Conservation (phyloP, 805 yeast genomes). For the Wickerhamomyces sydowiorum region DNA sequence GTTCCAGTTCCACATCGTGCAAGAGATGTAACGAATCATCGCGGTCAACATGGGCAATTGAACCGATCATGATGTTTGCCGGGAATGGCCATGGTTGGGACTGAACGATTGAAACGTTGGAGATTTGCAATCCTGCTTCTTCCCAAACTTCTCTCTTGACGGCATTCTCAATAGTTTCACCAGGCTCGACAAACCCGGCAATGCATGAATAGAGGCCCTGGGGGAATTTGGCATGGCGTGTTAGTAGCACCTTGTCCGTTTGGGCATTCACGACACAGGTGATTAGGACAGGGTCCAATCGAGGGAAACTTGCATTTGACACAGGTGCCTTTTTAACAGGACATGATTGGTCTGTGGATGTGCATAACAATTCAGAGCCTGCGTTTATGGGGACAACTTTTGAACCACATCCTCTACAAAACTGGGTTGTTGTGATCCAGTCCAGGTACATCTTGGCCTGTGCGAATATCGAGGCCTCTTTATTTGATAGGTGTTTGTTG, state of each 20-base stretch:
- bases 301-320: slow-evolving; percentile 86
- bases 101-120: slow-evolving; percentile 52
- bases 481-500: slow-evolving; percentile 19
- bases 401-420: slow-evolving; percentile 86
- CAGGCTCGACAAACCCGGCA: slow-evolving; percentile 95
- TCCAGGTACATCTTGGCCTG: slow-evolving; percentile 82
- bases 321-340: slow-evolving; percentile 31
- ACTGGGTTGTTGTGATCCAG: slow-evolving; percentile 70
- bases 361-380: slow-evolving; percentile 57
- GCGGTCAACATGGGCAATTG: slow-evolving; percentile 64
- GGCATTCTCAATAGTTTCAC: slow-evolving; percentile 86
- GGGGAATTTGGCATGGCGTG: slow-evolving; percentile 60
- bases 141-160: slow-evolving; percentile 90
- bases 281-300: slow-evolving; percentile 86
- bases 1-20: slow-evolving; percentile 79
- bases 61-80: slow-evolving; percentile 88
- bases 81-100: slow-evolving; percentile 99
- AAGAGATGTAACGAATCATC: slow-evolving; percentile 49
- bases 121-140: slow-evolving; percentile 72
- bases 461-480: slow-evolving; percentile 64
- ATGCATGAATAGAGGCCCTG: slow-evolving; percentile 68
- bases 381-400: slow-evolving; percentile 56
- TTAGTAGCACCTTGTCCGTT: slow-evolving; percentile 54
- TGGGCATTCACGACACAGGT: slow-evolving; percentile 69
- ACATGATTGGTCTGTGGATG: slow-evolving; percentile 10